Conservation (phyloP, 768 basidiomycete genomes). For the Lactifluus rugatus region DNA sequence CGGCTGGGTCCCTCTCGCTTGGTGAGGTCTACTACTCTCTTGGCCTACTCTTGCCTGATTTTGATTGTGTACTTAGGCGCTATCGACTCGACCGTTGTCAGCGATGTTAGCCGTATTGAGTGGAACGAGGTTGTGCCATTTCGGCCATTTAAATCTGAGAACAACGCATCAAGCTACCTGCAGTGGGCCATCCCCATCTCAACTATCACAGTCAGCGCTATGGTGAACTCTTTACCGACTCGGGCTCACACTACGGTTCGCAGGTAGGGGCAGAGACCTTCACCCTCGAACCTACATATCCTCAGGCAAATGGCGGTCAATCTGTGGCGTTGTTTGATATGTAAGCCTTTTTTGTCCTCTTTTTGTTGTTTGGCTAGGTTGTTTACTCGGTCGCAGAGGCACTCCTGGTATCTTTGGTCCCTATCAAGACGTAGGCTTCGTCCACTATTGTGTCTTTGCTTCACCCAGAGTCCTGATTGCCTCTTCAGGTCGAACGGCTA, state of each 20-base stretch:
- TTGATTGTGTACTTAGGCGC: slow-evolving; percentile 44
- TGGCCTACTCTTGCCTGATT: neutral
- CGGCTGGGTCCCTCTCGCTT: slow-evolving; percentile 50
- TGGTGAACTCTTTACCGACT: neutral
- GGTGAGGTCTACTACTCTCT: slow-evolving; percentile 33
- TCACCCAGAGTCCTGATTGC: neutral
- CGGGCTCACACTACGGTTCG: neutral
- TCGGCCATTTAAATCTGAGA: slow-evolving; percentile 48
- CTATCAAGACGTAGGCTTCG: slow-evolving; percentile 54
- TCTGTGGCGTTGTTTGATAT: slow-evolving; percentile 67
- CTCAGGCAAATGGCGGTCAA: slow-evolving; percentile 39
- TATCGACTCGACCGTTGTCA: slow-evolving; percentile 59
- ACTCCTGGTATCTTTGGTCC: slow-evolving; percentile 65
- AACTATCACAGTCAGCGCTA: slow-evolving; percentile 39
- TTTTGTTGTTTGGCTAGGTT: neutral
- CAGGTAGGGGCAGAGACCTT: slow-evolving; percentile 7
- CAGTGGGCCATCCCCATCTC: slow-evolving; percentile 63
- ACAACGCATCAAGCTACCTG: slow-evolving; percentile 58
- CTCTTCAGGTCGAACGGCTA: slow-evolving; percentile 51
- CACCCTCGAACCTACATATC: slow-evolving; percentile 60
- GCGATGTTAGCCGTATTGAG: slow-evolving; percentile 45
- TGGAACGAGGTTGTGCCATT: slow-evolving; percentile 76
- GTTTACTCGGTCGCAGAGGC: slow-evolving; percentile 36
- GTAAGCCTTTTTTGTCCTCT: slow-evolving; percentile 33
- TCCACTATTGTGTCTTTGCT: neutral